Conservation (phyloP, 2,329 filamentous ascomycete genomes). For the Claviceps spartinae region DNA sequence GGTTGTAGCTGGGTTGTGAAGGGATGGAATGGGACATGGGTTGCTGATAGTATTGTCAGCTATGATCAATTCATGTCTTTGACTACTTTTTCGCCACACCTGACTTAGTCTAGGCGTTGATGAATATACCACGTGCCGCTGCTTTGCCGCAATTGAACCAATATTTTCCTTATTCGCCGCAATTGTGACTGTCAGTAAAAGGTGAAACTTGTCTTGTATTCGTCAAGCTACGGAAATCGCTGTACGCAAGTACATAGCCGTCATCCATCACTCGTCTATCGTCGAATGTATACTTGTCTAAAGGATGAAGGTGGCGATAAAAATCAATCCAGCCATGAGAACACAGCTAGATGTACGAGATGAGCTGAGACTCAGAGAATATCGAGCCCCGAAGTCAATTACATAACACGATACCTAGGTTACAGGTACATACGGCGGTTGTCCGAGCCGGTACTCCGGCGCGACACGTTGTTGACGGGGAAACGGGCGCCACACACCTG, state of each 20-base stretch:
- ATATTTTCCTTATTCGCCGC: neutral
- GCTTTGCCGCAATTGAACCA: constrained; percentile 17
- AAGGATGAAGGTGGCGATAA: no score
- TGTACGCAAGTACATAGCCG: no score
- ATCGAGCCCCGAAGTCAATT: neutral
- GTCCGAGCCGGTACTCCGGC: neutral
- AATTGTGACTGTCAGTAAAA: neutral
- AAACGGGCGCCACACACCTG: constrained; percentile 7
- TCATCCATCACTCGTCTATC: no score
- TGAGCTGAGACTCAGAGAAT: neutral
- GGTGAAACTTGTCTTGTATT: no score
- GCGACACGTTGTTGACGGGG: constrained; percentile 3
- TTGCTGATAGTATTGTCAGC: constrained; percentile 15
- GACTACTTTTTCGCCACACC: no score
- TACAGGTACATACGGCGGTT: neutral
- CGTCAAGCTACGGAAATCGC: no score
- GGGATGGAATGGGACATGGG: constrained; percentile 11
- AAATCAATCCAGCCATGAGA: no score
- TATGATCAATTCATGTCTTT: no score
- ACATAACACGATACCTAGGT: no score
- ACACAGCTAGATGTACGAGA: no score
- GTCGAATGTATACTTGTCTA: no score
- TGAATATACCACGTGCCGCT: constrained; percentile 13
- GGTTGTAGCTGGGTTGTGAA: constrained; percentile 24
- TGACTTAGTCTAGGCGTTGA: constrained; percentile 19